Base-by-base conservation (phyloP, 768 basidiomycete species). In the Coprinellus micaceus region DNA sequence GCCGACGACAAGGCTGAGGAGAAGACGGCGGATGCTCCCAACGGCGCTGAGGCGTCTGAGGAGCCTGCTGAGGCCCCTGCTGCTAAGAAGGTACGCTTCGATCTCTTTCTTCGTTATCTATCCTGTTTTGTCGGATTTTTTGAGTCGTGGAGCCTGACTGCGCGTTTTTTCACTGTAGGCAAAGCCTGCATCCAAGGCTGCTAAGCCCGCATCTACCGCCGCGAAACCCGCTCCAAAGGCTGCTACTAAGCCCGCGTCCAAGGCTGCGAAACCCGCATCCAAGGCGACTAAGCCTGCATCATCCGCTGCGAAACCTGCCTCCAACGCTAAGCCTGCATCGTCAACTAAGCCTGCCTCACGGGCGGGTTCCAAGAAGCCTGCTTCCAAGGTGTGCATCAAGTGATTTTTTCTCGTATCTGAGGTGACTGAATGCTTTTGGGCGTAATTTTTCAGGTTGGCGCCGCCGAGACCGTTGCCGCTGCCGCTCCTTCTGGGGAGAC, bases 351-450 rank as follows among this genome's bases (percentile, higher is more conserved):
- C 84, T 7, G 72, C 80, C 19, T 84, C 83, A 49, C 72, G 81
- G 61, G 83, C 82, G 26, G 71, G 75, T 28, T 85, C 83, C 13
- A 82, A 78, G 76, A 85, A 85, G 68, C 84, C 85, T 55, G 74
- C 71, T n/a, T 85, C 83, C 47, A 86, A 84, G 82, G 84, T 75
- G 58, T 50, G 74, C 64, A 44, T 45, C 49, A 29, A 36, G 43
- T 28, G n/a, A n/a, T 43, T 50, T 28, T 44, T 50, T 40, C 44
- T 25, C 43, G 15, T 19, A 26, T 22, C 30, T 52, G 56, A 39
- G 55, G 26, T 53, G 49, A 57, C 43, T 44, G 54, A 46, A 37
- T 51, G 22, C 37, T 22, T 54, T 28, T 30, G 60, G 58, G 58
- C 63, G 60, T 58, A 64, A 59, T 44, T 60, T 64, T 50, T 62